A percentile compares a stretch with the other conserved stretches of the same genome.
Conservation (phyloP, 2,329 filamentous ascomycete genomes). For the Ceratocystis diversiconidia region DNA sequence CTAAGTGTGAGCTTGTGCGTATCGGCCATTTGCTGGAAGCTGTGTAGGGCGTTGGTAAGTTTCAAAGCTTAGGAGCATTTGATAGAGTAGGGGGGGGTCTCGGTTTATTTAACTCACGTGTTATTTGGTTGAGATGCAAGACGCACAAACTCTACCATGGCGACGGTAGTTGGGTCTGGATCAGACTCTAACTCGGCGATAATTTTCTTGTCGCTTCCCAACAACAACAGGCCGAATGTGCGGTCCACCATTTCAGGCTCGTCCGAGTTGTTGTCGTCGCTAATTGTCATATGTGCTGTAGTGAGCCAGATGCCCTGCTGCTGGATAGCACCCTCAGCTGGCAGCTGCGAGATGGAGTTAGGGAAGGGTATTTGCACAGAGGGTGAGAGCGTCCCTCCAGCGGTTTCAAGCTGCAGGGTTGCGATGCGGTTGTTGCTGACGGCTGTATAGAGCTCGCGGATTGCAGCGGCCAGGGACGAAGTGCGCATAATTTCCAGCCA, state of each 20-base stretch:
- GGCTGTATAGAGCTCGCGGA: constrained; percentile 67
- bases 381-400: constrained; percentile 42
- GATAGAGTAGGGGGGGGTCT: background rate
- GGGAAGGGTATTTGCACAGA: constrained; percentile 52
- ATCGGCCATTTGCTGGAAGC: constrained; percentile 55
- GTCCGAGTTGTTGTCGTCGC: constrained; percentile 50
- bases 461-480: constrained; percentile 68
- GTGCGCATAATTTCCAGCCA: constrained; percentile 57
- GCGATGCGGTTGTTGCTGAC: constrained; percentile 78
- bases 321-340: constrained; percentile 51
- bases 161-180: constrained; percentile 57
- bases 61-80: background rate
- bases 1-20: constrained; percentile 58
- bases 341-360: constrained; percentile 59
- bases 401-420: constrained; percentile 58
- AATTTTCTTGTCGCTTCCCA: constrained; percentile 65
- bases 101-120: constrained; percentile 33
- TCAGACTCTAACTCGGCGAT: constrained; percentile 63
- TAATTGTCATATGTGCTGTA: constrained; percentile 62
- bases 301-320: constrained; percentile 74
- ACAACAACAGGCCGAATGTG: constrained; percentile 72
- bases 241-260: constrained; percentile 61
- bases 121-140: constrained; percentile 51
- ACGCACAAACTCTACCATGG: constrained; percentile 69
- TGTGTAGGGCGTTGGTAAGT: constrained; percentile 20